Percentiles rank a stretch among this genome's conserved stretches.
phyloP scores from a whole-genome alignment of 352 stramenopile species.

The Plasmopara halstedii region DNA sequence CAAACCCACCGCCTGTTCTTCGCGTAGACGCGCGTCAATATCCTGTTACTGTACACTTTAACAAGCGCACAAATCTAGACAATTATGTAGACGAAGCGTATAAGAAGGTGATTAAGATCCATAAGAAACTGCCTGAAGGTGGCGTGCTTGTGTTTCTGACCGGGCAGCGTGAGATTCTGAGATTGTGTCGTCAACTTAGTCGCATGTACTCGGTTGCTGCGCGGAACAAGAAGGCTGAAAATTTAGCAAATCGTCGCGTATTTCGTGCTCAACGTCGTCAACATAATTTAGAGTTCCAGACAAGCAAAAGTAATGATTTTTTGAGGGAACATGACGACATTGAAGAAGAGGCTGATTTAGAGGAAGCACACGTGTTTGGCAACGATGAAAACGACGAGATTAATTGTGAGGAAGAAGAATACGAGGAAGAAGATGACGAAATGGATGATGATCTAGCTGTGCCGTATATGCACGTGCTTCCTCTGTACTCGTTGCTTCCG shows the following conservation, averaged over 20 bases:
- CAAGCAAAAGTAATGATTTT: conserved; percentile 32
- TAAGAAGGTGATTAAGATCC: conserved; percentile 96
- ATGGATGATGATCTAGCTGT: conserved; percentile 57
- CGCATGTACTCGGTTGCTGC: conserved; percentile 36
- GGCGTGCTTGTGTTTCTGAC: conserved; percentile 98
- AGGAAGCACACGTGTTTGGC: conserved; percentile 58
- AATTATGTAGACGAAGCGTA: conserved; percentile 95
- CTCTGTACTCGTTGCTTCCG: conserved; percentile 95
- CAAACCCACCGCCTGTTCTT: conserved; percentile 86
- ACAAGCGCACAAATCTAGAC: conserved; percentile 95
- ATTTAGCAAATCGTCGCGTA: conserved; percentile 13
- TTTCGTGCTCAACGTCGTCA: conserved; percentile 18
- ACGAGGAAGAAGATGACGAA: conserved; percentile 67
- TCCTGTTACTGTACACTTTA: conserved; percentile 97
- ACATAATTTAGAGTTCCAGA: background rate
- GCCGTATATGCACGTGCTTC: conserved; percentile 88
- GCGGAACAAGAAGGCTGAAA: conserved; percentile 32
- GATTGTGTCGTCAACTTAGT: conserved; percentile 74
- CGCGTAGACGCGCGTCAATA: conserved; percentile 93
- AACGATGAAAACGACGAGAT: conserved; percentile 37
- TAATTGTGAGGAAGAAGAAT: conserved; percentile 10
- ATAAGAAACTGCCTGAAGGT: conserved; percentile 94
- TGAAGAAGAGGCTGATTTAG: conserved; percentile 69
- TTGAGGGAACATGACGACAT: conserved; percentile 76
- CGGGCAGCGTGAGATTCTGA: conserved; percentile 93